A percentile compares a stretch with the other conserved stretches of the same genome.
Evolutionary conservation across 148 eudicot species (phyloP).

Genomic region (Pharnaceum exiguum): DNA sequence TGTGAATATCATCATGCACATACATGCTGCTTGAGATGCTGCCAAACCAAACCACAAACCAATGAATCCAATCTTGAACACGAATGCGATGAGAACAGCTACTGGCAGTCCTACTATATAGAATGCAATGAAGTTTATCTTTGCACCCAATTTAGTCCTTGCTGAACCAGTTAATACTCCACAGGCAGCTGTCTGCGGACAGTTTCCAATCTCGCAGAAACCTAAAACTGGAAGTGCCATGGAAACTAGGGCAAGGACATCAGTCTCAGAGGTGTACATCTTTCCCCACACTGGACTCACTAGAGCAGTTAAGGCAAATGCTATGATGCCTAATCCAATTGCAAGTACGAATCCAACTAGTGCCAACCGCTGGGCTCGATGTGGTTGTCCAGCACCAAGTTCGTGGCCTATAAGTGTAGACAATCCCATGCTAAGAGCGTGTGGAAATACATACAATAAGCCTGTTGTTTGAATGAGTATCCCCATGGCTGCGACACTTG

Average conservation of each 20-base stretch:
- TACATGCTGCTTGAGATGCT: conserved; percentile 58
- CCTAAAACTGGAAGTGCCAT: conserved; percentile 62
- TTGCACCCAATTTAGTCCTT: conserved; percentile 55
- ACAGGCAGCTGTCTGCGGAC: conserved; percentile 81
- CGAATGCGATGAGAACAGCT: conserved; percentile 50
- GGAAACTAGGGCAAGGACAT: conserved; percentile 41
- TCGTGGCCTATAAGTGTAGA: conserved; percentile 79
- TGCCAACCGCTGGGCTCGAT: conserved; percentile 48
- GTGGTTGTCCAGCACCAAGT: conserved; percentile 62
- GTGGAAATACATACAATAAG: conserved; percentile 56
- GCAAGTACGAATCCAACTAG: conserved; percentile 41
- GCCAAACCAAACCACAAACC: conserved; percentile 82
- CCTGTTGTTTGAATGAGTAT: conserved; percentile 83
- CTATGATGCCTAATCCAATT: conserved; percentile 35
- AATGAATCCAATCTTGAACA: conserved; percentile 44
- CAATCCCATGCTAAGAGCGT: conserved; percentile 53
- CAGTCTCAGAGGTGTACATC: conserved; percentile 52
- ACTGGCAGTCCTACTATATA: conserved; percentile 76
- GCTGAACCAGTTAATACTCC: conserved; percentile 84
- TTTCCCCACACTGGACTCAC: conserved; percentile 63
- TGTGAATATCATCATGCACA: conserved; percentile 54
- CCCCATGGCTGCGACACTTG: conserved; percentile 76
- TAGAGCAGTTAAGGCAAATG: conserved; percentile 31
- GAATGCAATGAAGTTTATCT: conserved; percentile 63
- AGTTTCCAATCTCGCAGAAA: conserved; percentile 73